phyloP scores from a whole-genome alignment of 164 flowering plant species.

The Dillenia turbinata region DNA sequence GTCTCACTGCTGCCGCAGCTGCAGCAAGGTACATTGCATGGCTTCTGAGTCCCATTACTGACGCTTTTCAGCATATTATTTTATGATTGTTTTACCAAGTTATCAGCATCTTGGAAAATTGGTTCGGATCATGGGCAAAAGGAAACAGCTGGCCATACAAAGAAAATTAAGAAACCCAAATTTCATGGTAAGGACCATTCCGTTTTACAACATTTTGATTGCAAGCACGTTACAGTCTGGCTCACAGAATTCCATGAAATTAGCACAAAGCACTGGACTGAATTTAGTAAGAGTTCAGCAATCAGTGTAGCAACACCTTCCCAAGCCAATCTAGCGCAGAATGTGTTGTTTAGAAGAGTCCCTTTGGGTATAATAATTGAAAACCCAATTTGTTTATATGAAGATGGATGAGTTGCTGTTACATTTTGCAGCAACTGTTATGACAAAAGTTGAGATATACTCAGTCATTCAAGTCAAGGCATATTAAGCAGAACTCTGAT shows the following conservation, averaged over 20 bases:
- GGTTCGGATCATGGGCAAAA: slow-evolving; percentile 13
- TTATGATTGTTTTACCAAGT: slow-evolving; percentile 30
- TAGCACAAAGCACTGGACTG: slow-evolving; percentile 9
- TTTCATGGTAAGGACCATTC: slow-evolving; percentile 12
- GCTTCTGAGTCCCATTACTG: slow-evolving; percentile 51
- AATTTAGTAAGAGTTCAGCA: slow-evolving; percentile 8
- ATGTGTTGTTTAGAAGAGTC: slow-evolving; percentile 35
- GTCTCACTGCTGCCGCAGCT: slow-evolving; percentile 13
- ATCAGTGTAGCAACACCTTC: slow-evolving; percentile 9
- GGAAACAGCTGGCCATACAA: slow-evolving; percentile 12
- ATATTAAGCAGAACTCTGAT: slow-evolving; percentile 10
- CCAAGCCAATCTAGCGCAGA: slow-evolving; percentile 14
- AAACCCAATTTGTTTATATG: slow-evolving; percentile 21
- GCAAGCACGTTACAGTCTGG: slow-evolving; percentile 28
- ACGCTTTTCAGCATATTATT: slow-evolving; percentile 33
- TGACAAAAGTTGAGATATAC: slow-evolving; percentile 13
- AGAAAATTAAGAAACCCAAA: slow-evolving; percentile 39
- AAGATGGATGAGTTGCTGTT: slow-evolving; percentile 43
- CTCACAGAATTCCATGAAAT: slow-evolving; percentile 41
- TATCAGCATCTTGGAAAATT: slow-evolving; percentile 37
- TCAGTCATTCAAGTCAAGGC: slow-evolving; percentile 14
- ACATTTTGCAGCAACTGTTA: slow-evolving; percentile 65
- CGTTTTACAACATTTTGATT: slow-evolving; percentile 10
- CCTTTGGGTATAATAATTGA: slow-evolving; percentile 59
- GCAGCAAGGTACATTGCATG: slow-evolving; percentile 73